A percentile compares a stretch with the other conserved stretches of the same genome.
Conservation (phyloP, 2,329 filamentous ascomycete species). For the Trichoderma aggressivum region DNA sequence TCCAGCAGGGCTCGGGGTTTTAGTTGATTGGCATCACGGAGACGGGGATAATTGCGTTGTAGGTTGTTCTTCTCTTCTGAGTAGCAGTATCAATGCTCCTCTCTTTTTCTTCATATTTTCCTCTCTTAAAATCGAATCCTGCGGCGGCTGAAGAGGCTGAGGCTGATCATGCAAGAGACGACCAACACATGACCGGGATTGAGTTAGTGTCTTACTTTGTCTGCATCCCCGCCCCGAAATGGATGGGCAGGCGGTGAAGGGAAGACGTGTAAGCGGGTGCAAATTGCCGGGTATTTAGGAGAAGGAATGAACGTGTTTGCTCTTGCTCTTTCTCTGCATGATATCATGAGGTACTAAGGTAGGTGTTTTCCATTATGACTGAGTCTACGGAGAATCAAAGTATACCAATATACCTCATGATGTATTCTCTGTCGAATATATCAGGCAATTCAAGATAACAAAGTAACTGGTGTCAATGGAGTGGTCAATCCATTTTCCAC, state of each 20-base stretch:
- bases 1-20: not conserved
- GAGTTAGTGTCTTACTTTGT: not conserved
- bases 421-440: not conserved
- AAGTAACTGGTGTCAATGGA: too few relatives aligned
- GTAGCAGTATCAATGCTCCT: not conserved
- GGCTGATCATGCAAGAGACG: not conserved
- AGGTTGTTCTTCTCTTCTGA: not conserved
- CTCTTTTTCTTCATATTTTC: not conserved
- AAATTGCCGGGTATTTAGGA: not conserved
- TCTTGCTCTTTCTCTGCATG: not conserved
- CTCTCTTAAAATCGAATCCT: not conserved
- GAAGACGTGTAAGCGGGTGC: not conserved
- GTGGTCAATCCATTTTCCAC: too few relatives aligned
- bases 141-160: not conserved
- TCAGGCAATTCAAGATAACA: not conserved
- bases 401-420: too few relatives aligned
- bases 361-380: not conserved
- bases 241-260: not conserved
- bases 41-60: not conserved
- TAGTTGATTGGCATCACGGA: not conserved
- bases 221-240: not conserved
- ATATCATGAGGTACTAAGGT: too few relatives aligned
- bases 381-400: not conserved
- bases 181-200: constrained; percentile 7
- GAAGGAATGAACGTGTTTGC: not conserved